phyloP scores from a whole-genome alignment of 768 basidiomycete genomes.

The Asterophora lycoperdoides region DNA sequence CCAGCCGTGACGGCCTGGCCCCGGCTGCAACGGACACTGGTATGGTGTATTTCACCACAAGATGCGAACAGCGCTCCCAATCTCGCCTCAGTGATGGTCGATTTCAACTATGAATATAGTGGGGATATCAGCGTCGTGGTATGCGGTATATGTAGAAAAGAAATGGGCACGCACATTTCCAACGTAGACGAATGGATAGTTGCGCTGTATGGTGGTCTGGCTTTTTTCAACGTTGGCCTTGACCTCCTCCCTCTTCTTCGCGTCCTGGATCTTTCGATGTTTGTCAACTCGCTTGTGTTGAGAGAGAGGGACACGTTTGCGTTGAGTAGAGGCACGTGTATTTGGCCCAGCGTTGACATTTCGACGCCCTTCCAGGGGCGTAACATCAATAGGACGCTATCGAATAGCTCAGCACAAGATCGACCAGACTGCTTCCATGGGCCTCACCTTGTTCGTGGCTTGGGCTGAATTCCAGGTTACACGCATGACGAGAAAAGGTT shows the following conservation, averaged over 20 bases:
- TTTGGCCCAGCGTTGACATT: not conserved
- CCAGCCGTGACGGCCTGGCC: constrained; percentile 32
- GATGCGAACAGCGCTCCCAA: constrained; percentile 30
- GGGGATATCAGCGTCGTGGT: not conserved
- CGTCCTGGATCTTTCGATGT: constrained; percentile 23
- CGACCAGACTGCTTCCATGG: not conserved
- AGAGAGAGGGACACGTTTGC: constrained; percentile 4
- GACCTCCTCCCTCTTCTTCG: constrained; percentile 21
- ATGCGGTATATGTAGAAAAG: not conserved
- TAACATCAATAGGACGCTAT: not conserved
- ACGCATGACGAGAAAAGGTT: not conserved
- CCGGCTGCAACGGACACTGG: constrained; percentile 40
- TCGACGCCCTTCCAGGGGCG: not conserved
- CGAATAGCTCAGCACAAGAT: not conserved
- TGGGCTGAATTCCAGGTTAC: constrained; percentile 2
- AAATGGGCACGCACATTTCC: constrained; percentile 51
- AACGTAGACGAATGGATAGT: constrained; percentile 41
- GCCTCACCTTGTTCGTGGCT: constrained; percentile 3
- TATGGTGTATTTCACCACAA: constrained; percentile 32
- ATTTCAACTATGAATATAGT: constrained; percentile 26
- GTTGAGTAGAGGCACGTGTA: not conserved
- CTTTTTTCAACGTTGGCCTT: constrained; percentile 5
- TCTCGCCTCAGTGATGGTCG: constrained; percentile 29
- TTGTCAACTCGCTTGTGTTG: constrained; percentile 9
- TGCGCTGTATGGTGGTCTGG: constrained; percentile 3